Conservation (phyloP, 2,329 filamentous ascomycete species). For the Alternaria ventricosa region DNA sequence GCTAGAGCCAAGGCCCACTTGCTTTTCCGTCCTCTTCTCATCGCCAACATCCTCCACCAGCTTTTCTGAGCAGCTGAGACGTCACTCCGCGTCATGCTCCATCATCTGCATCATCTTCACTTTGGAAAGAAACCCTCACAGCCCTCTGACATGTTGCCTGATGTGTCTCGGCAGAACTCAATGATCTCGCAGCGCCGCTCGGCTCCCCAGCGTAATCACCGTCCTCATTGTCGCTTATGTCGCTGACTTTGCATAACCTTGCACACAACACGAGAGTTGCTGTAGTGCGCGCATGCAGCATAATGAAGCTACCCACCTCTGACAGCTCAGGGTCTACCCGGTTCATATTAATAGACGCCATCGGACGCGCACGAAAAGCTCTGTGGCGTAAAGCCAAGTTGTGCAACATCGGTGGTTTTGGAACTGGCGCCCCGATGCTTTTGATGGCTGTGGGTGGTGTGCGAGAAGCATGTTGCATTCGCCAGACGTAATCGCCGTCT, state of each 20-base stretch:
- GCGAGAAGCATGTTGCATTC: slow-evolving; percentile 8
- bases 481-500: slow-evolving; percentile 7
- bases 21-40: not conserved
- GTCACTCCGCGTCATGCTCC: not conserved
- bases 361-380: not conserved
- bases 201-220: slow-evolving; percentile 15
- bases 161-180: slow-evolving; percentile 1
- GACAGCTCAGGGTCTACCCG: not conserved
- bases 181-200: not conserved
- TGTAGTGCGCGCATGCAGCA: not conserved
- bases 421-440: slow-evolving; percentile 8
- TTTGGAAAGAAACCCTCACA: not conserved
- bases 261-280: not conserved
- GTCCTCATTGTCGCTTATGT: not conserved
- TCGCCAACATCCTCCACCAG: not conserved
- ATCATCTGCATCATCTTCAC: not conserved
- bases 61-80: not conserved
- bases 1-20: not conserved
- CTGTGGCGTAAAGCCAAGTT: slow-evolving; percentile 9
- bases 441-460: slow-evolving; percentile 7
- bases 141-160: not conserved
- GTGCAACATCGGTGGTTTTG: slow-evolving; percentile 13
- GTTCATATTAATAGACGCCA: slow-evolving; percentile 11
- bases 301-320: not conserved
- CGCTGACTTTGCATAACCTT: slow-evolving; percentile 8